Evolutionary conservation across 176 grass and related monocot species (phyloP).

Genomic region (Avena eriantha): DNA sequence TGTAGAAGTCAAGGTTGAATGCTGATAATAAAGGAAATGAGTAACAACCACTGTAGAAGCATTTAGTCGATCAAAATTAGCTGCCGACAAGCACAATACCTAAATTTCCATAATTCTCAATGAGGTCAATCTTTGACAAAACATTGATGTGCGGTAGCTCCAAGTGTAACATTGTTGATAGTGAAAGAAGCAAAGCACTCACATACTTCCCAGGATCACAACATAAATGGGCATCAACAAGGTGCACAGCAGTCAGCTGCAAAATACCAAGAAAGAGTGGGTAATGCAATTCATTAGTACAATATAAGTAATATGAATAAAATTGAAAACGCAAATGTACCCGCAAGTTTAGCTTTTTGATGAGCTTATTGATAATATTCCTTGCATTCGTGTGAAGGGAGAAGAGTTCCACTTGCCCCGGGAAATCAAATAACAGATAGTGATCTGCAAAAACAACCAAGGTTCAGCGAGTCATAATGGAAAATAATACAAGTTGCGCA

Average conservation of each 20-base stretch:
- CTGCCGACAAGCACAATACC: slow-evolving; percentile 47
- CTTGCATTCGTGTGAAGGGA: slow-evolving; percentile 92
- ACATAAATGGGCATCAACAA: slow-evolving; percentile 93
- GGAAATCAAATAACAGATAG: slow-evolving; percentile 98
- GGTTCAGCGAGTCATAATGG: background rate
- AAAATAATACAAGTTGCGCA: slow-evolving; percentile 20
- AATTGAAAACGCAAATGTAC: slow-evolving; percentile 49
- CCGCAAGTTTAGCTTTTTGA: slow-evolving; percentile 83
- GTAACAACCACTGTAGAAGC: slow-evolving; percentile 18
- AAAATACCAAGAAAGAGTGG: slow-evolving; percentile 36
- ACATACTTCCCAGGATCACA: slow-evolving; percentile 99
- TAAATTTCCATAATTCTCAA: slow-evolving; percentile 89
- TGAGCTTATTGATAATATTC: slow-evolving; percentile 70
- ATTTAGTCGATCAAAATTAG: slow-evolving; percentile 39
- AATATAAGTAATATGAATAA: background rate
- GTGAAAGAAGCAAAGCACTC: slow-evolving; percentile 91
- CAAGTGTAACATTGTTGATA: slow-evolving; percentile 92
- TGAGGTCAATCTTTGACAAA: slow-evolving; percentile 97
- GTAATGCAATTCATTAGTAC: slow-evolving; percentile 11
- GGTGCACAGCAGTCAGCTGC: slow-evolving; percentile 83
- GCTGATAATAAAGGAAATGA: slow-evolving; percentile 59
- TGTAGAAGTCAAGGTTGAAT: slow-evolving; percentile 96
- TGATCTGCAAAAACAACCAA: slow-evolving; percentile 73
- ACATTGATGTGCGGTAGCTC: slow-evolving; percentile 95
- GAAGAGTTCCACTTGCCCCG: slow-evolving; percentile 98